A percentile compares a stretch with the other conserved stretches of the same genome.
phyloP scores from a whole-genome alignment of 2,329 filamentous ascomycete genomes.

The Tolypocladium inflatum region DNA sequence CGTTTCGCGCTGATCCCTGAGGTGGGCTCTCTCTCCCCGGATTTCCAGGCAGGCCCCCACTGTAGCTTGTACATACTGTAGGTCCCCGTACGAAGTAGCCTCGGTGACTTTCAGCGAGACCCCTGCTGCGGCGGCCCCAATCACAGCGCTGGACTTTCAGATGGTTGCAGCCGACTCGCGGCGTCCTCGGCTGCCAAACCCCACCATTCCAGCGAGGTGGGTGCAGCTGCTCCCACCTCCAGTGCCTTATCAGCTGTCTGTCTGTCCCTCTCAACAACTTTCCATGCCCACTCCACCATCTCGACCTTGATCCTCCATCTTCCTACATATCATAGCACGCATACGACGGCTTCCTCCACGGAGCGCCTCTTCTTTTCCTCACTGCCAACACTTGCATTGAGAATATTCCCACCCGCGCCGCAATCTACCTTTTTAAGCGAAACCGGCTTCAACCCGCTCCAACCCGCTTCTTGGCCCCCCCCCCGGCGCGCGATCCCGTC shows the following conservation, averaged over 20 bases:
- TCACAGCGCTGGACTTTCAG: not conserved
- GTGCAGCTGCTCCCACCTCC: not conserved
- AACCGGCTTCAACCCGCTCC: not conserved
- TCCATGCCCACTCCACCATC: not conserved
- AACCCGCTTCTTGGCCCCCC: not conserved
- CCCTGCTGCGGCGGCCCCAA: not conserved
- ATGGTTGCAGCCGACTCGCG: not conserved
- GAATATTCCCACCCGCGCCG: not conserved
- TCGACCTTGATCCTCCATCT: not conserved
- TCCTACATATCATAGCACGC: not conserved
- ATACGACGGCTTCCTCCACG: not conserved
- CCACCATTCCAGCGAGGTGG: not conserved
- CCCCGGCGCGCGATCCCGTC: not conserved
- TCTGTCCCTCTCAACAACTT: not conserved
- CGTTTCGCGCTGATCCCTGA: not conserved
- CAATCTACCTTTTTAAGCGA: not conserved
- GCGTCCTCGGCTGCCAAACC: not conserved
- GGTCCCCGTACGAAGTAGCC: not conserved
- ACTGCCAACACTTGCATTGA: not conserved
- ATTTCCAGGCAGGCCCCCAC: not conserved
- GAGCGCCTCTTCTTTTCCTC: not conserved
- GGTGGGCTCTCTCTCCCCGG: not conserved
- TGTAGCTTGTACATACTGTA: not conserved
- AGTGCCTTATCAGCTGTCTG: not conserved
- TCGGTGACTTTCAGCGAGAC: not conserved